Evolutionary conservation across 495 filamentous ascomycete genomes (phyloP), one percentile per base, ranked within the genome.

Genomic region (Xylaria sp.): DNA sequence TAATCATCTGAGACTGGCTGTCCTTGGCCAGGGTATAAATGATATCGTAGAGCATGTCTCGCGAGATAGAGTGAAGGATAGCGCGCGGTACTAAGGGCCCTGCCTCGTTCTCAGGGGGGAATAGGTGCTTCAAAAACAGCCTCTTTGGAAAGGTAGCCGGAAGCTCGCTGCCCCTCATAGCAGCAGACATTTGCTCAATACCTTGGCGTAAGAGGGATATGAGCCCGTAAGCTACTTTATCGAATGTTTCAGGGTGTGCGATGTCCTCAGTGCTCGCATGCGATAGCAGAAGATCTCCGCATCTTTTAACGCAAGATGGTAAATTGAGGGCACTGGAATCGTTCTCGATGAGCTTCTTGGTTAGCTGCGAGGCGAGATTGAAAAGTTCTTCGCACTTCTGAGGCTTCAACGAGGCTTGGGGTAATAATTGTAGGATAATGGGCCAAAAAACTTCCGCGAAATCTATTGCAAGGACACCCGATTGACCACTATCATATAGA

Each of bases 111-210:
- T 90, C 86, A 0, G 90, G 77, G 1, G 82, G 91, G 74, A 94
- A 95, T 0, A 97, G 85, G 72, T 92, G 91, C 52, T 83, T 88
- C 70, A 82, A 85, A 73, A 94, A 91, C 19, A 96, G 79, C 17
- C 81, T 81, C 61, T 86, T 85, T 21, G 87, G 85, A 52, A 94
- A 83, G 17, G 31, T n/a, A 3, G 68, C 26, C 1, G 69, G 59
- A 17, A 77, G 48, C 43, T 70, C 67, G 14, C 73, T 33, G 12
- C 26, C 48, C 29, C 73, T 62, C 52, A 68, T 68, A 31, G 46
- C 66, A 48, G 48, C 43, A 37, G 52, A 57, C 55, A 71, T 40
- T 24, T 73, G 68, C 62, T 71, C 73, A 41, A 78, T 72, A 15
- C 69, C 73, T 29, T 73, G 73, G 35, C 68, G 79, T 9, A 86